phyloP scores from a whole-genome alignment of 1,139 yeast genomes.

The Hyphopichia pseudoburtonii region DNA sequence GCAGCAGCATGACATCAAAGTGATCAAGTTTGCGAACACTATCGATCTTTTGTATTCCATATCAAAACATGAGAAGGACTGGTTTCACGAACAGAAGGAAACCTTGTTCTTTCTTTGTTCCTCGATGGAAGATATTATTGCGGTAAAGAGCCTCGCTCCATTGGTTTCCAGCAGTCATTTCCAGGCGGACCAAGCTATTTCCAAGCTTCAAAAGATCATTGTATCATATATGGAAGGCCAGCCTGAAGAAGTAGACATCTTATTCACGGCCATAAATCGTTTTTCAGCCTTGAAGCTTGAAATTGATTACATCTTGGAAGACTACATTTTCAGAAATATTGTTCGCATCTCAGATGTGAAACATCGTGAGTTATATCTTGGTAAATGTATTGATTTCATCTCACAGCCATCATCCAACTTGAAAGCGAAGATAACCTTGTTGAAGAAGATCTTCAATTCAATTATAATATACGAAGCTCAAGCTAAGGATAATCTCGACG shows the following conservation, averaged over 20 bases:
- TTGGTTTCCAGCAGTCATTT: constrained; percentile 64
- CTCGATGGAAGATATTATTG: constrained; percentile 44
- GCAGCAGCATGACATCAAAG: constrained; percentile 51
- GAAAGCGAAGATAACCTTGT: constrained; percentile 60
- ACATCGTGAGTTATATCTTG: constrained; percentile 52
- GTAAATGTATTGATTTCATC: constrained; percentile 49
- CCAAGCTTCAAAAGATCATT: constrained; percentile 57
- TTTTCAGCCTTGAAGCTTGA: constrained; percentile 47
- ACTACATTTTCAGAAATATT: constrained; percentile 56
- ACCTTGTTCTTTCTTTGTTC: constrained; percentile 48
- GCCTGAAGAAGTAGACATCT: constrained; percentile 28
- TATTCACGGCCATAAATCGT: constrained; percentile 52
- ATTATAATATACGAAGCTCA: constrained; percentile 64
- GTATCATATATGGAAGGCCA: constrained; percentile 46
- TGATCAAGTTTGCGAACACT: constrained; percentile 67
- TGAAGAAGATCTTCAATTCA: constrained; percentile 66
- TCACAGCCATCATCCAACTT: constrained; percentile 42
- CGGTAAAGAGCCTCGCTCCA: constrained; percentile 40
- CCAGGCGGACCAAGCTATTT: constrained; percentile 72
- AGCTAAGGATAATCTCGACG: constrained; percentile 47
- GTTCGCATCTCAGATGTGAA: constrained; percentile 51
- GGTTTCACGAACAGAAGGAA: constrained; percentile 60
- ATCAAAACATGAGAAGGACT: constrained; percentile 50
- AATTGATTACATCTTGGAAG: constrained; percentile 51
- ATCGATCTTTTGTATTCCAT: constrained; percentile 64